Conservation (phyloP, 805 yeast genomes). For the Suhomyces sp. region DNA sequence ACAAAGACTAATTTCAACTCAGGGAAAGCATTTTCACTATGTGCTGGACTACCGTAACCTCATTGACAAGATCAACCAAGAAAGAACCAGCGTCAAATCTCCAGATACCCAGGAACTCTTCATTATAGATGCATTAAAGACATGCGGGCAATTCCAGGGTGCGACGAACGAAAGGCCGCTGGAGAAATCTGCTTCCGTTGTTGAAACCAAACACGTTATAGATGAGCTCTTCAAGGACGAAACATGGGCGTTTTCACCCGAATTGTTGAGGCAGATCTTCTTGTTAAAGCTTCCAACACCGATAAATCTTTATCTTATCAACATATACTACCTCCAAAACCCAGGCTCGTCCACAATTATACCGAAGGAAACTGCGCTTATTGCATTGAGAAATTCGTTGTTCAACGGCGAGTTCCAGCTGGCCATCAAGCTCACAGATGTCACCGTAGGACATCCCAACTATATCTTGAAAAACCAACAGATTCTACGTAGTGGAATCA, state of each 20-base stretch:
- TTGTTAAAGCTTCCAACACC: conserved; percentile 31
- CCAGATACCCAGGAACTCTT: neutral
- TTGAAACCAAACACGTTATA: conserved; percentile 11
- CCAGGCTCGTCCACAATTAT: conserved; percentile 19
- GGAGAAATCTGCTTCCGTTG: conserved; percentile 8
- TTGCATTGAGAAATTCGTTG: conserved; percentile 62
- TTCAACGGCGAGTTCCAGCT: conserved; percentile 55
- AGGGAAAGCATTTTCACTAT: neutral
- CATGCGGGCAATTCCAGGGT: conserved; percentile 6
- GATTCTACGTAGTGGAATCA: conserved; percentile 27
- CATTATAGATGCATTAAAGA: conserved; percentile 3
- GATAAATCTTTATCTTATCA: conserved; percentile 23
- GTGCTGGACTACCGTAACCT: conserved; percentile 3
- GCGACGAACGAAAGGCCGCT: conserved; percentile 20
- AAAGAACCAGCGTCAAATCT: neutral
- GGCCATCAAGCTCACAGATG: conserved; percentile 57
- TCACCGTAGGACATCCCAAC: conserved; percentile 56
- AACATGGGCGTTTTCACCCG: conserved; percentile 18
- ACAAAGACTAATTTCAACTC: neutral
- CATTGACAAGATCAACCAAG: conserved; percentile 1
- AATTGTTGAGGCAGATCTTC: conserved; percentile 27
- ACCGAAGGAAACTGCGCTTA: conserved; percentile 44
- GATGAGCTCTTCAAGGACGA: conserved; percentile 19
- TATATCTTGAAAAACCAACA: conserved; percentile 39
- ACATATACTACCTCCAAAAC: conserved; percentile 16